Conservation (phyloP, 305 asterid species). For the Andrographis paniculata region DNA sequence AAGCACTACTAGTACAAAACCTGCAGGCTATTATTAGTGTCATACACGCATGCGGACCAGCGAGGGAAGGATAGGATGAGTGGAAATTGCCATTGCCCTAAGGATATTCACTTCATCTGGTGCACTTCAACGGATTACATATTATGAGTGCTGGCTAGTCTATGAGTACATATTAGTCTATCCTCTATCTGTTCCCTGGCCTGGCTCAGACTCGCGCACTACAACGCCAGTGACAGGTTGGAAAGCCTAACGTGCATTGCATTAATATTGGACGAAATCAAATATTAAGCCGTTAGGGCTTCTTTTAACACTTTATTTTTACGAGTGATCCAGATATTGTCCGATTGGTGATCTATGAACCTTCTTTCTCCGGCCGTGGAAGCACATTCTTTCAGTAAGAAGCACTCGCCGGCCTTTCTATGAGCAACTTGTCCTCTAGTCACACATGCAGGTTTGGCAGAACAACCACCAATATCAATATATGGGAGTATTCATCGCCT, state of each 20-base stretch:
- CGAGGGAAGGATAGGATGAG: background rate
- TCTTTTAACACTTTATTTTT: background rate
- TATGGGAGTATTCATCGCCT: no score
- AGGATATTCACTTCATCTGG: background rate
- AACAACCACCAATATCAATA: no score
- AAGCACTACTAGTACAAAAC: background rate
- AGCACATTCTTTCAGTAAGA: background rate
- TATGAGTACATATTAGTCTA: conserved; percentile 14
- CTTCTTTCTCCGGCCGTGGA: conserved; percentile 1
- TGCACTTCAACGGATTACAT: background rate
- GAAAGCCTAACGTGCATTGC: background rate
- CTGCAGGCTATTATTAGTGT: background rate
- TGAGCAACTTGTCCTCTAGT: no score
- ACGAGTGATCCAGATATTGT: background rate
- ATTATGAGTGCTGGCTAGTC: conserved; percentile 2
- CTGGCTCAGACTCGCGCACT: background rate
- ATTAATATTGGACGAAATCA: no score
- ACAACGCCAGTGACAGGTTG: background rate
- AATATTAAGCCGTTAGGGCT: no score
- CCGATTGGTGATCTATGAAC: background rate
- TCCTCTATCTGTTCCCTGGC: conserved; percentile 14
- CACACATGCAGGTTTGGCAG: no score
- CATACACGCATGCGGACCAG: background rate
- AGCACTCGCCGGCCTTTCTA: background rate
- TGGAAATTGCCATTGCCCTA: background rate